A percentile compares a stretch with the other conserved stretches of the same genome.
Evolutionary conservation across 345 rosid genomes (phyloP).

Genomic region (Populus euphratica): DNA sequence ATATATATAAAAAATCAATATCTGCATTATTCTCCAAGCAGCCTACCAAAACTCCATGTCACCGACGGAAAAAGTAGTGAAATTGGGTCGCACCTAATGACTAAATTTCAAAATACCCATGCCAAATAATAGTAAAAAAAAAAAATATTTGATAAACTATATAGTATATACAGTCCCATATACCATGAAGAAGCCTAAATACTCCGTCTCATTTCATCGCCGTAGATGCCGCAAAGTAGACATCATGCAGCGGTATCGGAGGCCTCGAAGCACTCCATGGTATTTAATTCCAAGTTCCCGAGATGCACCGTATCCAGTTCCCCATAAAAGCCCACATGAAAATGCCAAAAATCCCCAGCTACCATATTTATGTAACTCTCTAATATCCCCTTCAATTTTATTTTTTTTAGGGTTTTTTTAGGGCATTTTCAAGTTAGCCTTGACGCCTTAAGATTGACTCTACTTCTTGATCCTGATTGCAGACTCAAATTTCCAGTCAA

Average conservation of each 20-base stretch:
- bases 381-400: neutral
- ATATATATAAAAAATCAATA: neutral
- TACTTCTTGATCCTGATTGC: too few relatives aligned
- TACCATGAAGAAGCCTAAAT: neutral
- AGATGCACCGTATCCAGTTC: slow-evolving; percentile 21
- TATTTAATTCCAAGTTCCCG: slow-evolving; percentile 10
- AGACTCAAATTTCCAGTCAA: too few relatives aligned
- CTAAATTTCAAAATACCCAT: slow-evolving; percentile 4
- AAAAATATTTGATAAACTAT: neutral
- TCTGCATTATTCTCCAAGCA: neutral
- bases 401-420: neutral
- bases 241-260: slow-evolving; percentile 31
- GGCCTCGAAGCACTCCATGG: slow-evolving; percentile 29
- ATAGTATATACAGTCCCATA: neutral
- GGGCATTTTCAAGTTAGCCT: too few relatives aligned
- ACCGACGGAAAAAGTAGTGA: neutral
- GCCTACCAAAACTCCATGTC: neutral
- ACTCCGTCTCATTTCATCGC: slow-evolving; percentile 34
- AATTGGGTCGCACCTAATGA: neutral
- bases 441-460: too few relatives aligned
- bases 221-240: slow-evolving; percentile 42
- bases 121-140: neutral
- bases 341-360: slow-evolving; percentile 14
- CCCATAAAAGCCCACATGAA: slow-evolving; percentile 38
- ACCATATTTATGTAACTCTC: neutral